Conservation (phyloP, 1,284 basidiomycete genomes). For the Papiliotrema nemorosa region DNA sequence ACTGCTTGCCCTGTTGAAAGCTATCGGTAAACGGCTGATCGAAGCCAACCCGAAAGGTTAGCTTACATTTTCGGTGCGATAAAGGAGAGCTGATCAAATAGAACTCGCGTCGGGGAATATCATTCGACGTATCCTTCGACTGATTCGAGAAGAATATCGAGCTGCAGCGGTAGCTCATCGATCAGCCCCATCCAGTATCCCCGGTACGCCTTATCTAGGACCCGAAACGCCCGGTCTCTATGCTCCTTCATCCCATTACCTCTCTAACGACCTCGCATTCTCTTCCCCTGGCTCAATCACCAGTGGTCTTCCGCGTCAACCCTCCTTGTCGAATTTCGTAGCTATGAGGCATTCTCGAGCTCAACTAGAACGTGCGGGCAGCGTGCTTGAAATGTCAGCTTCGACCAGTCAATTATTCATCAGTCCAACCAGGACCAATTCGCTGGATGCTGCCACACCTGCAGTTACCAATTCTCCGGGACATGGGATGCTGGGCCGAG, state of each 20-base stretch:
- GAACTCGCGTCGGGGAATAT: constrained; percentile 95
- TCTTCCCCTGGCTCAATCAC: constrained; percentile 10
- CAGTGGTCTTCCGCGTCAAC: constrained; percentile 18
- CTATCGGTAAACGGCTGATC: constrained; percentile 72
- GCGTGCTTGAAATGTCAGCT: constrained; percentile 19
- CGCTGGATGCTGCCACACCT: constrained; percentile 4
- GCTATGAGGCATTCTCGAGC: constrained; percentile 48
- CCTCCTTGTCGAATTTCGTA: constrained; percentile 46
- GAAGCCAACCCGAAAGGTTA: constrained; percentile 90
- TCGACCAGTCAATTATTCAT: constrained; percentile 33
- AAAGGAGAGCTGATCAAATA: too few species aligned
- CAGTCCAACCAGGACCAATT: constrained; percentile 19
- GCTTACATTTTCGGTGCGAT: too few species aligned
- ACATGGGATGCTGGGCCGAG: constrained; percentile 9
- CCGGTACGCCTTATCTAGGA: constrained; percentile 42
- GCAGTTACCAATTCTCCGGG: background rate
- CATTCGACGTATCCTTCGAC: constrained; percentile 82
- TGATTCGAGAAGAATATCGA: constrained; percentile 89
- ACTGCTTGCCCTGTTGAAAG: constrained; percentile 73
- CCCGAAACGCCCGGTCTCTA: constrained; percentile 39
- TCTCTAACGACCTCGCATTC: constrained; percentile 26
- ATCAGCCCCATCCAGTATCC: constrained; percentile 34
- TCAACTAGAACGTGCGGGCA: constrained; percentile 41
- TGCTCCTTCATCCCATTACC: constrained; percentile 40
- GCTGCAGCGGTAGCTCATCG: constrained; percentile 30